phyloP scores from a whole-genome alignment of 805 yeast genomes.

The Cyberlindnera sargentensis region DNA sequence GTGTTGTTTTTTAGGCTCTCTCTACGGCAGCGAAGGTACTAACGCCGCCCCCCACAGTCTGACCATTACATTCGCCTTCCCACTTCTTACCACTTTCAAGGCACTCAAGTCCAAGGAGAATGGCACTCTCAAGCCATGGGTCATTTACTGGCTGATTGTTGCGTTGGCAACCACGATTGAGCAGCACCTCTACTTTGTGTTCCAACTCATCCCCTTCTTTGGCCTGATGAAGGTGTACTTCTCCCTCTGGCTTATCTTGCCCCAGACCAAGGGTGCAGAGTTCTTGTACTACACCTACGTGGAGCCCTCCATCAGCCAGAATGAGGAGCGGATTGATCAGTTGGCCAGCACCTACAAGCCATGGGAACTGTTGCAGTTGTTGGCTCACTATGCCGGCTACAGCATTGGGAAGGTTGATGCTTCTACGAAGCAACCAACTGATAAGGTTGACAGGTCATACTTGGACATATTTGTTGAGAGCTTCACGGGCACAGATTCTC shows the following conservation, averaged over 20 bases:
- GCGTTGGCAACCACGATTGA: constrained; percentile 35
- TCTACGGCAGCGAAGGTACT: not conserved
- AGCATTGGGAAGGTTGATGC: not conserved
- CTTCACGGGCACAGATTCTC: not conserved
- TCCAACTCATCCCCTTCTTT: constrained; percentile 48
- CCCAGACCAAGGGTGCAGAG: constrained; percentile 41
- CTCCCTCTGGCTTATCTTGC: constrained; percentile 55
- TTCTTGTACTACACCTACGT: constrained; percentile 31
- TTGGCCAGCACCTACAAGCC: constrained; percentile 7
- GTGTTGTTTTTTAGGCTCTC: constrained; percentile 1
- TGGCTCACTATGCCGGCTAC: constrained; percentile 2
- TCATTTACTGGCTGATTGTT: constrained; percentile 62
- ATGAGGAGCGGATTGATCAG: constrained; percentile 30
- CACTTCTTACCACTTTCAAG: constrained; percentile 52
- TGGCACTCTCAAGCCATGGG: constrained; percentile 30
- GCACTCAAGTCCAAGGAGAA: constrained; percentile 33
- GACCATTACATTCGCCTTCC: constrained; percentile 43
- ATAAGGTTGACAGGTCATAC: not conserved
- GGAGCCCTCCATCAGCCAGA: constrained; percentile 30
- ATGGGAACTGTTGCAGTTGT: constrained; percentile 1
- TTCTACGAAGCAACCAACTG: not conserved
- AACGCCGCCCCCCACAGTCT: constrained; percentile 20
- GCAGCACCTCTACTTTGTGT: constrained; percentile 37
- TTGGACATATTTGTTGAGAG: constrained; percentile 9
- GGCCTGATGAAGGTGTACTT: constrained; percentile 39